Conservation (phyloP, 2,329 filamentous ascomycete species). For the Cordyceps pruinosa region DNA sequence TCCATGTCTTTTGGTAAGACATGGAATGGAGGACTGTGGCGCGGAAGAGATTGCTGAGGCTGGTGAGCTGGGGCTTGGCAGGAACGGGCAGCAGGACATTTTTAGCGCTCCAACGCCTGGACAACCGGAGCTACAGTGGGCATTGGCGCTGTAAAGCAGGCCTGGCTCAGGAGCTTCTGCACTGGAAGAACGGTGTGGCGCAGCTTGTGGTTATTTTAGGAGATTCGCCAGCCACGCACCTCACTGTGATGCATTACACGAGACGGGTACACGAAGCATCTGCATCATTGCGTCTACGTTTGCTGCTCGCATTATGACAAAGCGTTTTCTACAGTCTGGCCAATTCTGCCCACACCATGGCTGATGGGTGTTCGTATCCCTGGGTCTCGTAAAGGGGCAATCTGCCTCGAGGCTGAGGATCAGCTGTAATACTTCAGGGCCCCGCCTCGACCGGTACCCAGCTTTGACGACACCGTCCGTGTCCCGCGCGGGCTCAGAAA, state of each 20-base stretch:
- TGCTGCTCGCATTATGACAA: not conserved
- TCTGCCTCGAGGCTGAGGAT: not conserved
- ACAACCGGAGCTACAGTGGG: not conserved
- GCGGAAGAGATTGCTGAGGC: constrained; percentile 1
- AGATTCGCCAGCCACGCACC: not conserved
- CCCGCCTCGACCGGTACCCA: not conserved
- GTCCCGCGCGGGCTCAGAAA: not conserved
- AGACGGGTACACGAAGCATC: no score
- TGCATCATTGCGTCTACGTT: not conserved
- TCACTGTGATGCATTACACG: not conserved
- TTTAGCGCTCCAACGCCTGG: not conserved
- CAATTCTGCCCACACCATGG: no score
- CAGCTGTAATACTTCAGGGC: not conserved
- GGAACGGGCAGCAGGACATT: not conserved
- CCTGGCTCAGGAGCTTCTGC: not conserved
- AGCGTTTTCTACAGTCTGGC: no score
- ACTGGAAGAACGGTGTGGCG: not conserved
- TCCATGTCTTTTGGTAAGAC: not conserved
- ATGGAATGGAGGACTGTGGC: constrained; percentile 2
- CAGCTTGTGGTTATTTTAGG: not conserved
- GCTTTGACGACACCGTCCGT: not conserved
- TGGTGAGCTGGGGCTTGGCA: not conserved
- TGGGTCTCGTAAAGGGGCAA: no score
- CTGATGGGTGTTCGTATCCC: no score
- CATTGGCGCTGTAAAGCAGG: not conserved